Percentiles rank a stretch among this genome's conserved stretches.
Conservation (phyloP, 345 rosid genomes). For the Brassica napus region Da-Ae NC_063452.1:60802501-60803000, state of each 20-base stretch:
- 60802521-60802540: slow-evolving; percentile 61
- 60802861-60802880: slow-evolving; percentile 41
- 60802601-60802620: no score
- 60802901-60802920: slow-evolving; percentile 26
- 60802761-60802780: not conserved
- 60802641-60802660: slow-evolving; percentile 14
- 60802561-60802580: slow-evolving; percentile 40
- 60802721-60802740: no score
- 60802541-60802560: slow-evolving; percentile 58
- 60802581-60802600: not conserved
- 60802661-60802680: slow-evolving; percentile 1
- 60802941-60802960: slow-evolving; percentile 48
- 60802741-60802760: not conserved
- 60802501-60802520: slow-evolving; percentile 57
- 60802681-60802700: not conserved
- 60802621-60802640: not conserved
- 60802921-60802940: slow-evolving; percentile 52
- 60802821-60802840: slow-evolving; percentile 34
- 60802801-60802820: slow-evolving; percentile 24
- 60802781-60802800: not conserved
- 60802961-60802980: slow-evolving; percentile 9
- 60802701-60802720: not conserved
- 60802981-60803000: slow-evolving; percentile 38
- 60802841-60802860: slow-evolving; percentile 39
- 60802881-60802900: slow-evolving; percentile 21